Evolutionary conservation across 352 stramenopile genomes (phyloP).

Genomic region (Globisporangium cederbergense): DNA sequence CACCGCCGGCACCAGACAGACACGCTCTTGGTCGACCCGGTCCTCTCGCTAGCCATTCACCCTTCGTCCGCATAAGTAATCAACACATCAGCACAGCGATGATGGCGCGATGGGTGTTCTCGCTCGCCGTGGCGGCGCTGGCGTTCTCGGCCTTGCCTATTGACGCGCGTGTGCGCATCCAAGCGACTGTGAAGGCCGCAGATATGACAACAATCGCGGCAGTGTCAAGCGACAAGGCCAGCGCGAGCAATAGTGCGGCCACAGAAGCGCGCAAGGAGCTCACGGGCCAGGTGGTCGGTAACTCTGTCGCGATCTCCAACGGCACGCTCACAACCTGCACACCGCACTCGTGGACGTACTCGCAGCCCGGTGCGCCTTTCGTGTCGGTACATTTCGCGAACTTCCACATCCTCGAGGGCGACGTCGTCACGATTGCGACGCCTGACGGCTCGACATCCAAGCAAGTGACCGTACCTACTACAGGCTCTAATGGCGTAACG

Average conservation of each 20-base stretch:
- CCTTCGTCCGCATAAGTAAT: not conserved
- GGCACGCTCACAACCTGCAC: constrained; percentile 27
- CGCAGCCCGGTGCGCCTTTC: constrained; percentile 28
- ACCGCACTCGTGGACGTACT: constrained; percentile 20
- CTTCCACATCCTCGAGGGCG: constrained; percentile 31
- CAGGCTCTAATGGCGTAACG: constrained; percentile 12
- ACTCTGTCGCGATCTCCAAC: constrained; percentile 30
- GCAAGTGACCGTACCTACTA: constrained; percentile 12
- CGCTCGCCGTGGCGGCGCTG: not conserved
- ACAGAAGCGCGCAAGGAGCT: constrained; percentile 1
- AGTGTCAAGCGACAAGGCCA: no score
- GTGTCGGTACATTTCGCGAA: constrained; percentile 38
- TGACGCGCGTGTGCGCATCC: constrained; percentile 4
- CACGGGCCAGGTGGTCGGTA: constrained; percentile 28
- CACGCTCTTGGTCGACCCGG: not conserved
- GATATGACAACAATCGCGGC: not conserved
- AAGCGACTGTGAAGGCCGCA: not conserved
- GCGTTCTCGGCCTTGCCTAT: not conserved
- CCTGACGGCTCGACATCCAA: constrained; percentile 18
- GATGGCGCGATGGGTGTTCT: not conserved
- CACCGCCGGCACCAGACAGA: not conserved
- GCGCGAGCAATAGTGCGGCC: not conserved
- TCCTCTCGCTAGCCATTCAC: not conserved
- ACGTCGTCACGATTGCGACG: constrained; percentile 26
- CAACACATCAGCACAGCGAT: not conserved